Evolutionary conservation across 768 basidiomycete genomes (phyloP).

Genomic region (Phallus indusiatus): DNA sequence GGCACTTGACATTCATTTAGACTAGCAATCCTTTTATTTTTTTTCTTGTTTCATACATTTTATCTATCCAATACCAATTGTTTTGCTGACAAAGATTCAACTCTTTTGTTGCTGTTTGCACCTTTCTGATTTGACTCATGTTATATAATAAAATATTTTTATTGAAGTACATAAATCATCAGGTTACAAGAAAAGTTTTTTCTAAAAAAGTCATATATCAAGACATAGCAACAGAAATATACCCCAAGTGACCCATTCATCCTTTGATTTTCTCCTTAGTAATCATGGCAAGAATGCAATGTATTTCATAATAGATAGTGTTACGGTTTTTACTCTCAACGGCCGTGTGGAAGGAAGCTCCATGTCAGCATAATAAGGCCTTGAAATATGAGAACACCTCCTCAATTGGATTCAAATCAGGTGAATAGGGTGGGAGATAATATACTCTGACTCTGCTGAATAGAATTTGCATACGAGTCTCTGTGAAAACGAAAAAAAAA

Average conservation of each 20-base stretch:
- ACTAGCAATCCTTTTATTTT: too few relatives aligned
- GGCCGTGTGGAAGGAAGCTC: not conserved
- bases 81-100: too few relatives aligned
- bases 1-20: too few relatives aligned
- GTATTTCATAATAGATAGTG: not conserved
- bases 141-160: too few relatives aligned
- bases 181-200: too few relatives aligned
- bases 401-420: constrained; percentile 31
- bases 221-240: not conserved
- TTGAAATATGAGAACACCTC: constrained; percentile 22
- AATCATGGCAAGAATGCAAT: not conserved
- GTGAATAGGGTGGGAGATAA: constrained; percentile 28
- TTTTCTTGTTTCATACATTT: too few relatives aligned
- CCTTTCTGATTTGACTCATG: too few relatives aligned
- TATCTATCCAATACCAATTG: too few relatives aligned
- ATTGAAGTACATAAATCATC: too few relatives aligned
- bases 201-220: too few relatives aligned
- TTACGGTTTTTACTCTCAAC: not conserved
- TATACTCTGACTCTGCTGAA: not conserved
- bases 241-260: constrained; percentile 1
- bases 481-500: not conserved
- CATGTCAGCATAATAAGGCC: constrained; percentile 11
- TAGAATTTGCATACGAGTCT: not conserved
- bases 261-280: not conserved
- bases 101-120: too few relatives aligned